Base-by-base conservation (phyloP, 352 stramenopile genomes). In the Pythium guiyangense region DNA sequence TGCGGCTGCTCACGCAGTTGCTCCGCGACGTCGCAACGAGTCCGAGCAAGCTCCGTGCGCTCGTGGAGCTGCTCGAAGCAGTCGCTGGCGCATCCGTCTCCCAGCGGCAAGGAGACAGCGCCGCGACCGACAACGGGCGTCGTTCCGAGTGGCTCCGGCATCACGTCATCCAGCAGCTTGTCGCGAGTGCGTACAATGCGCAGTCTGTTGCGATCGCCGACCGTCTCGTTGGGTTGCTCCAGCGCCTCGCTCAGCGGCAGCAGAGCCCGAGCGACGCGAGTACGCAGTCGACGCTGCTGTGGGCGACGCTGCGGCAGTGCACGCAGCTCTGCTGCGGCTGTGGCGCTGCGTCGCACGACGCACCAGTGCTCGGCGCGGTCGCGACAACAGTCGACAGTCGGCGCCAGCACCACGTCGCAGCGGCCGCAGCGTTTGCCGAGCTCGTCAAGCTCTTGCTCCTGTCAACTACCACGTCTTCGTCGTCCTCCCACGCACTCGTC, bases 291-390 rank as follows among this genome's bases (percentile, higher is more conserved):
- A 52, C 59, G 31, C 31, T 75, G 20, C 52, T 88, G 26, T 90
- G 78, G 80, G 53, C 66, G 31, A 53, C 86, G 43, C 34, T 91
- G 25, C 64, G 79, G 31, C 69, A 81, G 39, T 91, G 80, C 42
- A 87, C 78, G 2, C 75, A 63, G 39, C 59, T 74, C 27, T 89
- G 78, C 47, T 89, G 76, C 45, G 76, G 78, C 35, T 82, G 73
- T 15, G 12, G 31, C 8, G 29, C 6, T 29, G 44, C 25, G 47
- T 14, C 27, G 18, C 25, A 46, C 11, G 9, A 51, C 54, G 12
- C 39, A 9, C 14, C 22, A 70, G n/a, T 25, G 12, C 6, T 37
- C 8, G 12, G 8, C 31, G 31, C 31, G 3, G 31, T 12, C 29
- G 8, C 4, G 10, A 10, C 31, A 2, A 37, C 31, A 11, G 31